Evolutionary conservation across 768 basidiomycete species (phyloP).

Genomic region (Kwoniella shandongensis): DNA sequence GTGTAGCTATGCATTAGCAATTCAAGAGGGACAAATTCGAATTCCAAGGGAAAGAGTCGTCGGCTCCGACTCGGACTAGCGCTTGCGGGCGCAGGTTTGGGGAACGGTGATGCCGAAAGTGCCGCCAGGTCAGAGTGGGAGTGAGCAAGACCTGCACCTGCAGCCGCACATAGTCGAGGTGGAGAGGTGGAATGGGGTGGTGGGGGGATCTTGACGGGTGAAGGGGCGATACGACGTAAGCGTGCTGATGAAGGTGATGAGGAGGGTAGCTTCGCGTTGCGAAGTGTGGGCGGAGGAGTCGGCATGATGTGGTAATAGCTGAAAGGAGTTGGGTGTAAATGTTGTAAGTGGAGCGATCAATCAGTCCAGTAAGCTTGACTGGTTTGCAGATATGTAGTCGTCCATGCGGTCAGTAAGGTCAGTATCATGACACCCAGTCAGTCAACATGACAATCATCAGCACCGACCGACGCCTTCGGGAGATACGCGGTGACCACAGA

Average conservation of each 20-base stretch:
- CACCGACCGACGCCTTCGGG: too few relatives aligned
- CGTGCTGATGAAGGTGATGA: conserved; percentile 26
- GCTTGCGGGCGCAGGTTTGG: too few relatives aligned
- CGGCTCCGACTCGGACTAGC: too few relatives aligned
- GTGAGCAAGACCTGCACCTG: too few relatives aligned
- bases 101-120: too few relatives aligned
- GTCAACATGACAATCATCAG: too few relatives aligned
- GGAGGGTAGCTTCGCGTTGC: conserved; percentile 11
- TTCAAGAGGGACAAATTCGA: conserved; percentile 19
- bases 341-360: too few relatives aligned
- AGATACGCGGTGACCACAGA: too few relatives aligned
- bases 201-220: conserved; percentile 36
- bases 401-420: too few relatives aligned
- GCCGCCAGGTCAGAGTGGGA: not conserved
- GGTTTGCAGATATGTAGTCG: not conserved
- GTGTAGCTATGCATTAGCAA: not conserved
- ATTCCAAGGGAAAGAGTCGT: conserved; percentile 1
- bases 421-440: too few relatives aligned
- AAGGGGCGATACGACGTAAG: conserved; percentile 34
- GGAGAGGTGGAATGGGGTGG: conserved; percentile 7
- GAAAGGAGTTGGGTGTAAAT: not conserved
- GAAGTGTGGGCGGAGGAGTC: conserved; percentile 10
- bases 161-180: too few relatives aligned
- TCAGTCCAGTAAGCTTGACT: not conserved
- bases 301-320: conserved; percentile 3